Evolutionary conservation across 192 early-diverging fungal species (phyloP).

Genomic region (Rhizophagus clarus): DNA sequence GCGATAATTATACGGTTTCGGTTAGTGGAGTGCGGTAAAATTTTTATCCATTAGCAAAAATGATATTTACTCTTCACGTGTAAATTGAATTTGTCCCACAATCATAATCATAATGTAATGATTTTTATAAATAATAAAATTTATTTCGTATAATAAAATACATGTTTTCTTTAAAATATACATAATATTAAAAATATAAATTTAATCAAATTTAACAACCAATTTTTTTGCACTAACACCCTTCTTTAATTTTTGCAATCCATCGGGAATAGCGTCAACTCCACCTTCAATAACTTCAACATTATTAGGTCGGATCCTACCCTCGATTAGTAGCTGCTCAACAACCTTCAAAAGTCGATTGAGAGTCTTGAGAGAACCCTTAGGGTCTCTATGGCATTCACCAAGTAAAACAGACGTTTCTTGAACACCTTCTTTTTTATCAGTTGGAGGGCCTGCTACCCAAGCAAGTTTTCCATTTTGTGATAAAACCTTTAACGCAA

Average conservation of each 20-base stretch:
- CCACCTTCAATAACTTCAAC: not conserved
- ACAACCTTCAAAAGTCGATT: not conserved
- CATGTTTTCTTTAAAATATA: too few relatives aligned
- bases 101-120: too few relatives aligned
- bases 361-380: not conserved
- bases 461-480: not conserved
- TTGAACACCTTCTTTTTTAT: slow-evolving; percentile 8
- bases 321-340: not conserved
- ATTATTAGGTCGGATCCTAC: not conserved
- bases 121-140: too few relatives aligned
- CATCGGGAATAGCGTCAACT: not conserved
- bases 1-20: too few relatives aligned
- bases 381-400: not conserved
- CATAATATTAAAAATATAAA: not conserved
- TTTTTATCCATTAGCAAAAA: too few relatives aligned
- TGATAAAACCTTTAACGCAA: not conserved
- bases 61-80: too few relatives aligned
- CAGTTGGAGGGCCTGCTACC: not conserved
- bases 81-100: too few relatives aligned
- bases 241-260: not conserved
- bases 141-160: too few relatives aligned
- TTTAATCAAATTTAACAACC: slow-evolving; percentile 2
- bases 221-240: slow-evolving; percentile 24
- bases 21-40: too few relatives aligned
- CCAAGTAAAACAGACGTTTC: not conserved